Percentiles rank a stretch among this genome's conserved stretches.
These are phyloP conservation scores for Pelargonium citronellum DNA, from an alignment of 441 rosid genomes.

Conservation along the genomic window DNA sequence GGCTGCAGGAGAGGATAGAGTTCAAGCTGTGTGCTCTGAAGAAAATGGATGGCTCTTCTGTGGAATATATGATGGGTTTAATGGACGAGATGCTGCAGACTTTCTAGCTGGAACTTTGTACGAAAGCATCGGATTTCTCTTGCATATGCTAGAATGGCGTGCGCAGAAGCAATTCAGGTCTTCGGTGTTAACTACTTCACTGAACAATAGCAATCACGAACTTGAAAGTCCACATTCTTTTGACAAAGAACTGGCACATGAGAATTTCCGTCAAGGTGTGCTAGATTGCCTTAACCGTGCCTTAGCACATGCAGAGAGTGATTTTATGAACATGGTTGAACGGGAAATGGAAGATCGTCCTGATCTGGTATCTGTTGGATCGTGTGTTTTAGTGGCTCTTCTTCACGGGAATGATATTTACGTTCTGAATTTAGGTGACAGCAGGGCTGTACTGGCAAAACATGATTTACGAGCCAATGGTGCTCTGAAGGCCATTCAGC, in stretches of 20 bases:
- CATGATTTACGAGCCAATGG: conserved; percentile 28
- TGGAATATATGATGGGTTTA: conserved; percentile 84
- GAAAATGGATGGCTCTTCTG: conserved; percentile 90
- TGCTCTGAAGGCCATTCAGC: conserved; percentile 63
- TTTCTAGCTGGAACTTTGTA: conserved; percentile 88
- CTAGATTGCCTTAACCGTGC: conserved; percentile 69
- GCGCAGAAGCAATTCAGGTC: neutral
- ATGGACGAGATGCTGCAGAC: conserved; percentile 97
- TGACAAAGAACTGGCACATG: conserved; percentile 37
- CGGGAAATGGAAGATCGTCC: conserved; percentile 96
- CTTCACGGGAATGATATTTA: conserved; percentile 70
- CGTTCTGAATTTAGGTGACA: conserved; percentile 77
- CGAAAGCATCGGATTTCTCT: conserved; percentile 53
- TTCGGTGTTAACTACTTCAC: neutral
- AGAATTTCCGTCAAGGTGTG: conserved; percentile 41
- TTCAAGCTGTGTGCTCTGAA: conserved; percentile 95
- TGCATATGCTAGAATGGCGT: conserved; percentile 37
- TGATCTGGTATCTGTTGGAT: conserved; percentile 86
- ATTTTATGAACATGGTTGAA: conserved; percentile 84
- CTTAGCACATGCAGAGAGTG: conserved; percentile 70
- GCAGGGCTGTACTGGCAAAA: conserved; percentile 84
- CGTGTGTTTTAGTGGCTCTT: conserved; percentile 76
- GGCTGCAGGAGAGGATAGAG: conserved; percentile 97
- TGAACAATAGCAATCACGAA: neutral
- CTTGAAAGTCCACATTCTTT: neutral